Conservation (phyloP, 78 protist genomes). For the Dictyostelium discoideum region DNA sequence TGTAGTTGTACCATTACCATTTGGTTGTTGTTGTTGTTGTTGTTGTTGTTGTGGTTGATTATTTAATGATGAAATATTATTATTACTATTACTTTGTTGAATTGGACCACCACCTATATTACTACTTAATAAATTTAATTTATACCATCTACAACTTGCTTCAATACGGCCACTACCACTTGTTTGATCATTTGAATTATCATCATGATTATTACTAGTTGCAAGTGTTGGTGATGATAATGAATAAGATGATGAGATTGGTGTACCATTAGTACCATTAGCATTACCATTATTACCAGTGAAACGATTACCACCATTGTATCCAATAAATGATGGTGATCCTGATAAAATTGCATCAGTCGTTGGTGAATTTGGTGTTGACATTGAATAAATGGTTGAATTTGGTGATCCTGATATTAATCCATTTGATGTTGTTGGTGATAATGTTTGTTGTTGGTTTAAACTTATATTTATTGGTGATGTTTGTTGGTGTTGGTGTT, state of each 20-base stretch:
- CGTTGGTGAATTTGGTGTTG: constrained; percentile 18
- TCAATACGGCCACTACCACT: constrained; percentile 1
- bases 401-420: constrained; percentile 16
- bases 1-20: neutral
- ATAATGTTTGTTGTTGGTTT: neutral
- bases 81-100: neutral
- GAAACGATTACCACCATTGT: constrained; percentile 7
- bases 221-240: constrained; percentile 60
- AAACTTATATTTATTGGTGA: neutral
- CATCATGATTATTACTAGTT: neutral
- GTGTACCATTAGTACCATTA: neutral
- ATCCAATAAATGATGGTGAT: constrained; percentile 56
- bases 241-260: constrained; percentile 15
- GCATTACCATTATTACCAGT: neutral
- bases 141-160: constrained; percentile 60
- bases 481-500: neutral
- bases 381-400: constrained; percentile 16
- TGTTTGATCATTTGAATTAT: neutral
- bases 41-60: neutral
- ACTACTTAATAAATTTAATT: constrained; percentile 5
- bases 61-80: neutral
- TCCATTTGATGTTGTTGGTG: neutral
- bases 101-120: neutral
- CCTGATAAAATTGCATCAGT: constrained; percentile 18
- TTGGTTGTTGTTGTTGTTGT: neutral